Conservation (phyloP, 2,329 filamentous ascomycete genomes). For the Ceratocystis colombiana region DNA sequence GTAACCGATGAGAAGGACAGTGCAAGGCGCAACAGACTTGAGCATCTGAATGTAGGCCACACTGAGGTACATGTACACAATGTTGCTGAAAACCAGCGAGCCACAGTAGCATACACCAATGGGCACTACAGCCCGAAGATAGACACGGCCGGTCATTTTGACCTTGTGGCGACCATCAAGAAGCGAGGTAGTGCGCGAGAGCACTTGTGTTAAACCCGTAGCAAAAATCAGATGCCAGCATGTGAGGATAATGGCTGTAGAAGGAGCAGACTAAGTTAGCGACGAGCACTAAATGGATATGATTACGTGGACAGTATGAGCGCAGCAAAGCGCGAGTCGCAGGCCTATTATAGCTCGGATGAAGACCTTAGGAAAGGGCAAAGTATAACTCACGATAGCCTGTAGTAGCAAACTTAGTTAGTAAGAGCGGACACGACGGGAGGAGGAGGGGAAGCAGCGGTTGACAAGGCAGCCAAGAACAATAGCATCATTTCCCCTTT, state of each 20-base stretch:
- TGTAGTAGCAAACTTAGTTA: not conserved
- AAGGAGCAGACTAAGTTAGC: not conserved
- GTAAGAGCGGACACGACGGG: not conserved
- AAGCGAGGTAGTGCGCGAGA: constrained; percentile 52
- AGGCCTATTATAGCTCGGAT: not conserved
- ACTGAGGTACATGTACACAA: constrained; percentile 57
- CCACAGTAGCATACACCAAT: constrained; percentile 57
- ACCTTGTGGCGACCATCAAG: constrained; percentile 54
- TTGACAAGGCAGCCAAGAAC: not conserved
- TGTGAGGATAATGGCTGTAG: constrained; percentile 47
- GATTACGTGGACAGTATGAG: too few species aligned
- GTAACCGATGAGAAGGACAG: constrained; percentile 57
- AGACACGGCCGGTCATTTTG: constrained; percentile 50
- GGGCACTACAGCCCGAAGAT: constrained; percentile 53
- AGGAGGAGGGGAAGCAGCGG: not conserved
- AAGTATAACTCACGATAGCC: constrained; percentile 7
- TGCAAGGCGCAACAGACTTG: constrained; percentile 57
- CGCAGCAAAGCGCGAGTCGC: not conserved
- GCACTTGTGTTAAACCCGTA: constrained; percentile 54
- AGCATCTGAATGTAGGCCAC: constrained; percentile 64
- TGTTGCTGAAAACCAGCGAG: constrained; percentile 56
- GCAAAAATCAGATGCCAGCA: constrained; percentile 61
- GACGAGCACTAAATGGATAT: not conserved
- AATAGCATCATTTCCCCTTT: not conserved
- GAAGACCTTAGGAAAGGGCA: not conserved